A percentile compares a stretch with the other conserved stretches of the same genome.
Conservation (phyloP, 116 monocot genomes). For the Cymodocea nodosa region DNA sequence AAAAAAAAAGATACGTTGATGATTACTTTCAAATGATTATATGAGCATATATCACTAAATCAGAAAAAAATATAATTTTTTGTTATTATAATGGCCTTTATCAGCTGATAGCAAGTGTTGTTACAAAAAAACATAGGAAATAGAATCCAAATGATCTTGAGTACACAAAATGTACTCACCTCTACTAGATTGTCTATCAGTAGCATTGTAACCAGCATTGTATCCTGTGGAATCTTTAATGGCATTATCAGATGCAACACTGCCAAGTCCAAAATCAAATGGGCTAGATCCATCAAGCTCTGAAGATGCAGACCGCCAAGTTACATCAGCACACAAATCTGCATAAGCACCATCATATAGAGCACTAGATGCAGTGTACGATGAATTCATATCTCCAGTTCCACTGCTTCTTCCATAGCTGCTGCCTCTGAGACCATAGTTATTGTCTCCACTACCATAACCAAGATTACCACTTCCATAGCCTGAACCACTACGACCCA, state of each 20-base stretch:
- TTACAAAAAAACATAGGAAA: not conserved
- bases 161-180: conserved; percentile 14
- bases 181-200: conserved; percentile 48
- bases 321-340: conserved; percentile 48
- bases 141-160: not conserved
- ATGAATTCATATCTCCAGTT: conserved; percentile 18
- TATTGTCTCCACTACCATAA: conserved; percentile 42
- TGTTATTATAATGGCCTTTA: no score
- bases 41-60: no score
- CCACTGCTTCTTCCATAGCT: conserved; percentile 40
- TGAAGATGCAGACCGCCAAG: conserved; percentile 42
- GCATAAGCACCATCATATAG: conserved; percentile 35
- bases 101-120: no score
- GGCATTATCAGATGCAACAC: conserved; percentile 29
- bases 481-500: conserved; percentile 12
- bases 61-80: no score
- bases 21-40: no score
- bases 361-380: conserved; percentile 20
- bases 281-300: conserved; percentile 49
- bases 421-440: conserved; percentile 26
- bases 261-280: conserved; percentile 60
- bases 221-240: conserved; percentile 31
- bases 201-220: conserved; percentile 36
- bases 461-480: conserved; percentile 21
- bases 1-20: no score